Base-by-base conservation (phyloP, 2,329 filamentous ascomycete genomes). In the Cytospora piceicola region DNA sequence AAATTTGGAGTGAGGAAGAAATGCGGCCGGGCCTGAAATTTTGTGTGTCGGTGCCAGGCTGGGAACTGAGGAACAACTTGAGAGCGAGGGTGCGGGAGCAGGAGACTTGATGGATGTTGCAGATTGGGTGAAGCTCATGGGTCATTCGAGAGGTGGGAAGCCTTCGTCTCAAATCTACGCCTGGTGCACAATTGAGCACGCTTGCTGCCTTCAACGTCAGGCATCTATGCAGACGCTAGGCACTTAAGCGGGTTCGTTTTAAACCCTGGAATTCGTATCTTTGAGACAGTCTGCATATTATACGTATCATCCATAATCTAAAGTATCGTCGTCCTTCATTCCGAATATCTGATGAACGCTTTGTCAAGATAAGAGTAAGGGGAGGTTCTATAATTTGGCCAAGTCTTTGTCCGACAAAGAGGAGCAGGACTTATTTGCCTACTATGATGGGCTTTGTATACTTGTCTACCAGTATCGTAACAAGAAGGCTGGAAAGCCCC, bases 91-190 rank as follows among this genome's bases (percentile, higher is more conserved):
- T 49, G 46, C 46, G 46, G 53, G 61, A 55, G 51, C 53, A 57
- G 53, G 61, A 63, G 61, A 63, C 60, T 63, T 57, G 60, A 63
- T 63, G 60, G 61, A 63, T 63, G 61, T 63, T 63, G 61, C 61
- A 63, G 61, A 63, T 63, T 63, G 61, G 61, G 61, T 63, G 61
- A 63, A 63, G 61, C 61, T 63, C 61, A 42, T 46, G 55, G 61
- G 61, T 22, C 61, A 57, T 49, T 34, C 53, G 51, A 57, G 39
- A 63, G 53, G 39, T 42, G 61, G 61, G 53, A 46, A 4, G 61
- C 17, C 53, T 53, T 51, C 6, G 22, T 46, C 61, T 57, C 46
- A 49, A 49, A 49, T 49, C 46, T 49, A 49, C 46, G 46, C 46
- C 6, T 3, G n/a, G 61, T 55, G 61, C 56, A 63, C 15, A 29